phyloP scores from a whole-genome alignment of 495 filamentous ascomycete species.

The Physcia stellaris region DNA sequence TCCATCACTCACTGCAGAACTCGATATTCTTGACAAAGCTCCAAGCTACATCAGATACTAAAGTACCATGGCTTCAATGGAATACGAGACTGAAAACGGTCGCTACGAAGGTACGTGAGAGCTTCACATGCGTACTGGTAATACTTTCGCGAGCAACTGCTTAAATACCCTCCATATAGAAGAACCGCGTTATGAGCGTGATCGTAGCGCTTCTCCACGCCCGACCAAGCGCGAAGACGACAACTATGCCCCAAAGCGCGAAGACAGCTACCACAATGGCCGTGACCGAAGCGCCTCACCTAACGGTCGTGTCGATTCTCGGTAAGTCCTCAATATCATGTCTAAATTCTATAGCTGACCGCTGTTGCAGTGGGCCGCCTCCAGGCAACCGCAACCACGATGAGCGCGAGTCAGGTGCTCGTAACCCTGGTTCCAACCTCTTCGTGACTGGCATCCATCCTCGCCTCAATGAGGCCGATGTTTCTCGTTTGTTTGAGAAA shows the following conservation, averaged over 20 bases:
- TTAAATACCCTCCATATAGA: constrained; percentile 39
- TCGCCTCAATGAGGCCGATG: constrained; percentile 77
- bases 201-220: constrained; percentile 89
- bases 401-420: constrained; percentile 65
- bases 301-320: constrained; percentile 48
- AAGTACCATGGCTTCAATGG: constrained; percentile 47
- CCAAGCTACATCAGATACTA: no score
- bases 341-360: constrained; percentile 10
- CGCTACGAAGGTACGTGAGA: constrained; percentile 66
- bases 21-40: no score
- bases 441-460: constrained; percentile 98
- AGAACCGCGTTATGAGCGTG: constrained; percentile 71
- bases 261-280: constrained; percentile 48
- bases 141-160: no score
- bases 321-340: constrained; percentile 37
- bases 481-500: constrained; percentile 93
- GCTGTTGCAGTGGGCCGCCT: constrained; percentile 19
- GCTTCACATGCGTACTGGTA: constrained; percentile 9
- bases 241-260: constrained; percentile 12
- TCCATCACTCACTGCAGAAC: no score
- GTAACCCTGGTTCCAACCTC: constrained; percentile 92
- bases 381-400: constrained; percentile 35
- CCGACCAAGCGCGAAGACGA: constrained; percentile 44
- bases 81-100: constrained; percentile 78
- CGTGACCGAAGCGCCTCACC: constrained; percentile 70